phyloP scores from a whole-genome alignment of 495 filamentous ascomycete genomes.

The Podospora bellae-mahoneyi region DNA sequence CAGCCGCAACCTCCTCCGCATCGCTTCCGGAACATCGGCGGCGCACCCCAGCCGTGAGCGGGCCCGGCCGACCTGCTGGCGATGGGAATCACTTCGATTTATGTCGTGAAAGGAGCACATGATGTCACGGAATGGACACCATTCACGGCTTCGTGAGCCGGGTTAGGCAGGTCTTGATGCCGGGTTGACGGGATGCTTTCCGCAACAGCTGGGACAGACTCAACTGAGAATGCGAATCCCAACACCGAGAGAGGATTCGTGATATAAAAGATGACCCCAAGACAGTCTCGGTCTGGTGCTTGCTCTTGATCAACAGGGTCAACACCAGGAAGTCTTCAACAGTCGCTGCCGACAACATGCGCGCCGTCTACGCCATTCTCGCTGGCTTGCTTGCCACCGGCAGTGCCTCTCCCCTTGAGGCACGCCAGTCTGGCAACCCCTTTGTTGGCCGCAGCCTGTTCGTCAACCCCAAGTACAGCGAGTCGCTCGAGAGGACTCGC shows the following conservation, averaged over 20 bases:
- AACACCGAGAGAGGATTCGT: background rate
- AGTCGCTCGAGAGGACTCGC: slow-evolving; percentile 46
- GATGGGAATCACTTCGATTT: background rate
- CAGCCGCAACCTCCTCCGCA: slow-evolving; percentile 1
- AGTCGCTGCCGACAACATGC: slow-evolving; percentile 1
- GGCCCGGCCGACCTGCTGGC: background rate
- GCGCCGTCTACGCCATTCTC: slow-evolving; percentile 14
- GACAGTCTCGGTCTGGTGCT: background rate
- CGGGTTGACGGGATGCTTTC: background rate
- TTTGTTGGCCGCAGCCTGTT: slow-evolving; percentile 51
- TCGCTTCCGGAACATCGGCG: slow-evolving; percentile 2
- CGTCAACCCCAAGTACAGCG: slow-evolving; percentile 50
- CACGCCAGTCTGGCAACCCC: slow-evolving; percentile 38
- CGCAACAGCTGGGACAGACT: background rate
- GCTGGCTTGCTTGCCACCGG: slow-evolving; percentile 15
- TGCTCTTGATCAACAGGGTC: background rate
- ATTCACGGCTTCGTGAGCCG: too few species aligned
- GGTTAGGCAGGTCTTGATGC: background rate
- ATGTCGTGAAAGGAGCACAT: background rate
- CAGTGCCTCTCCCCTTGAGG: slow-evolving; percentile 14
- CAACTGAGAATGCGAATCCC: too few species aligned
- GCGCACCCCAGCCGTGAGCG: slow-evolving; percentile 3
- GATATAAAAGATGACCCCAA: background rate
- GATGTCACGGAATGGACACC: background rate
- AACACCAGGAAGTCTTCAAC: background rate